Conservation (phyloP, 116 monocot genomes). For the Zostera marina region DNA sequence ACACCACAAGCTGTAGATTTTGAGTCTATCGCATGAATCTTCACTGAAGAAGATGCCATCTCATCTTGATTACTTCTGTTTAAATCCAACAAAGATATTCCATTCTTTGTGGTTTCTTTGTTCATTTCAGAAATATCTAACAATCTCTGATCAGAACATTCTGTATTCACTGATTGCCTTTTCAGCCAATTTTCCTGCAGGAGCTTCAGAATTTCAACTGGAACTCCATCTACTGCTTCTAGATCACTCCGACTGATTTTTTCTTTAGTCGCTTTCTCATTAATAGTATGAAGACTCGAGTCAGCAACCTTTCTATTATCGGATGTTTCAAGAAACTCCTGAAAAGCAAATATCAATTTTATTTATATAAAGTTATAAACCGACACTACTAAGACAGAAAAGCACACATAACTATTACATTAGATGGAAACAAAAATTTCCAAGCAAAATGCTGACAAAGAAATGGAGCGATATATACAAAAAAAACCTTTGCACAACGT, state of each 20-base stretch:
- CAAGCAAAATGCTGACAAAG: not conserved
- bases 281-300: constrained; percentile 5
- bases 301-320: not conserved
- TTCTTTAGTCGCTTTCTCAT: constrained; percentile 10
- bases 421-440: constrained; percentile 1
- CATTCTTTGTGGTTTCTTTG: constrained; percentile 6
- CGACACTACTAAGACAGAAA: too few species aligned
- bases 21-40: not conserved
- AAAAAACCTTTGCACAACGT: constrained; percentile 2
- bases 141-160: constrained; percentile 5
- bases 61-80: not conserved
- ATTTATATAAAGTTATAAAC: not conserved
- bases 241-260: constrained; percentile 2
- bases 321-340: not conserved
- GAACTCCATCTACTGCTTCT: constrained; percentile 37
- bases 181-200: constrained; percentile 57
- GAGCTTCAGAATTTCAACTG: constrained; percentile 78
- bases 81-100: not conserved
- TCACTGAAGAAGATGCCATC: not conserved
- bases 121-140: constrained; percentile 5
- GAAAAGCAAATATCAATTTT: not conserved
- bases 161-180: constrained; percentile 15
- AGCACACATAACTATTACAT: not conserved
- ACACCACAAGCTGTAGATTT: not conserved
- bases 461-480: not conserved